Conservation (phyloP, 1,139 yeast species). For the Lizanozyma gosingica region DNA sequence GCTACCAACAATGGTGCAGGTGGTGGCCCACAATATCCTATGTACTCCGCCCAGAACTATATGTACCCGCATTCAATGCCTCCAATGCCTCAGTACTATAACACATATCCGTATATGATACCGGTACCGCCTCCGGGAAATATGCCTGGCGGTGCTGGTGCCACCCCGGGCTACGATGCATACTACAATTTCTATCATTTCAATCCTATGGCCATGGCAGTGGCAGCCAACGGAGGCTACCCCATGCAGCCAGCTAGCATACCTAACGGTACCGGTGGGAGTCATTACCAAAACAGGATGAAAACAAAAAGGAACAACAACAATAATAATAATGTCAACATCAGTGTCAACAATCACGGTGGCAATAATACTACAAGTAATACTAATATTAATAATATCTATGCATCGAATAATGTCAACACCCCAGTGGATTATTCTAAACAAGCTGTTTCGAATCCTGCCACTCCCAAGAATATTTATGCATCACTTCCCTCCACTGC, state of each 20-base stretch:
- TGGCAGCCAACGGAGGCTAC: background rate
- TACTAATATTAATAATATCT: background rate
- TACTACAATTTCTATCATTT: background rate
- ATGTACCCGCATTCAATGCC: constrained; percentile 1
- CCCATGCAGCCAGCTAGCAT: constrained; percentile 2
- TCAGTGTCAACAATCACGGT: constrained; percentile 5
- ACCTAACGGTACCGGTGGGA: constrained; percentile 1
- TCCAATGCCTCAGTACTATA: constrained; percentile 1
- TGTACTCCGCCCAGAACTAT: background rate
- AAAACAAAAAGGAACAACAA: constrained; percentile 7
- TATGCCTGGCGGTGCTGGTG: constrained; percentile 7
- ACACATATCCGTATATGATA: constrained; percentile 1
- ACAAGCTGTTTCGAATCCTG: background rate
- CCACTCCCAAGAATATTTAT: background rate
- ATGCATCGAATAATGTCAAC: background rate
- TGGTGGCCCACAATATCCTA: background rate
- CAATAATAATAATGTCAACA: constrained; percentile 12
- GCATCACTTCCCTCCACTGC: background rate
- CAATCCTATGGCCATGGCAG: background rate
- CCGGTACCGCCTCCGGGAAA: constrained; percentile 1
- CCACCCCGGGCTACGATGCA: constrained; percentile 8
- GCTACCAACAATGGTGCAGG: constrained; percentile 1
- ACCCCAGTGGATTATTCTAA: background rate
- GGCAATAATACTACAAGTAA: constrained; percentile 1
- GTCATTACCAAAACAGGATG: constrained; percentile 9